Evolutionary conservation across 192 early-diverging fungal genomes (phyloP).

Genomic region (Coemansia sp.): DNA sequence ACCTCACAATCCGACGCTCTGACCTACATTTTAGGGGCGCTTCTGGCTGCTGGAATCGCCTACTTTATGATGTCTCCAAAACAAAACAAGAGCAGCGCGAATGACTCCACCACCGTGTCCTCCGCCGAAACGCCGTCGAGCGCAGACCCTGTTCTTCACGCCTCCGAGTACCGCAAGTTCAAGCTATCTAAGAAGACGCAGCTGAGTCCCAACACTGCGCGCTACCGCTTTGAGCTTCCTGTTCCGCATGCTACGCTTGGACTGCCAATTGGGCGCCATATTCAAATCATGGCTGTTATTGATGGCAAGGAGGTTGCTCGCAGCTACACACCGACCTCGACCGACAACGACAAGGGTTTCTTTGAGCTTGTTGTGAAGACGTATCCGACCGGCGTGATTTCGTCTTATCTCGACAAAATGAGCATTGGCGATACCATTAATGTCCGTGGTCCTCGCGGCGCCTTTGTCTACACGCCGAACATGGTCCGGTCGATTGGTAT

Average conservation of each 20-base stretch:
- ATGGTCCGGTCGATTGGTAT: slow-evolving; percentile 79
- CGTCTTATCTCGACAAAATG: slow-evolving; percentile 69
- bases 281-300: slow-evolving; percentile 81
- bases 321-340: slow-evolving; percentile 90
- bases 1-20: slow-evolving; percentile 14
- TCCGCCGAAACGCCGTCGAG: slow-evolving; percentile 1
- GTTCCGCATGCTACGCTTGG: slow-evolving; percentile 66
- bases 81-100: slow-evolving; percentile 5
- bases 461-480: slow-evolving; percentile 83
- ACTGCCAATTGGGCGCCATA: slow-evolving; percentile 93
- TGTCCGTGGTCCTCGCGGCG: slow-evolving; percentile 88
- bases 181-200: slow-evolving; percentile 74
- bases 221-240: slow-evolving; percentile 87
- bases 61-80: slow-evolving; percentile 26
- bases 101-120: neutral
- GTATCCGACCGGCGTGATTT: slow-evolving; percentile 81
- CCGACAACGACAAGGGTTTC: slow-evolving; percentile 79
- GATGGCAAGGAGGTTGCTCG: slow-evolving; percentile 81
- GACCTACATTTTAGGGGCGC: slow-evolving; percentile 27
- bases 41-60: slow-evolving; percentile 43
- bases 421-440: slow-evolving; percentile 71
- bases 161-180: slow-evolving; percentile 75
- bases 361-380: slow-evolving; percentile 94
- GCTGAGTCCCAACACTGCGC: slow-evolving; percentile 83
- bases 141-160: slow-evolving; percentile 59